Base-by-base conservation (phyloP, 1,139 yeast species). In the Yamadazyma diddensiae region DNA sequence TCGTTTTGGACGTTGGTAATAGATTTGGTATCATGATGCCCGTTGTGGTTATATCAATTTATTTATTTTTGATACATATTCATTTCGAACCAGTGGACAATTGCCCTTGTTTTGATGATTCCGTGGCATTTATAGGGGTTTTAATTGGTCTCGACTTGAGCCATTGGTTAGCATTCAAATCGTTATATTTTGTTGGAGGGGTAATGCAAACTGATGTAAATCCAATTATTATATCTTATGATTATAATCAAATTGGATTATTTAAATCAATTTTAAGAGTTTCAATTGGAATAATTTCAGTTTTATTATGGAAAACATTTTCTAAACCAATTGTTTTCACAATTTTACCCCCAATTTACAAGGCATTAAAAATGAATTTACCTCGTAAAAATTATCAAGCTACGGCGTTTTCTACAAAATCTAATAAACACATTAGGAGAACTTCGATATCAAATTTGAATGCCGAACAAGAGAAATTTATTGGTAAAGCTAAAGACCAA, bases 31-130 rank as follows among this genome's bases (percentile, higher is more conserved):
- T 44, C 15, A 49, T 55, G 34, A 59, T 62, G 14, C 74, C 81
- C 2, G 30, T 74, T 1, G 28, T 62, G 0, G 53, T 65, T 9
- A 49, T 76, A 2, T 42, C 58, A 0, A 52, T 73, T 20, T 73
- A 79, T 31, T 49, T 77, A 11, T 45, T 61, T 2, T 60, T 85
- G 26, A 67, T 83, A 26, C 80, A 82, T 49, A 62, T 73, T 30
- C 95, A 88, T 57, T 84, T 90, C 0, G 80, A 77, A 41, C 97
- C 98, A 0, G 81, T 85, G 9, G 98, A 92, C 49, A 84, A 82
- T 49, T 92, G 98, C 53, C 98, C 98, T 0, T 92, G 98, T 54
- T 90, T 83, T 55, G 97, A 87, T 50, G 98, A 92, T 52, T 80
- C 94, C 6, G 96, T 92, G 14, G 95, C 97, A 3, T 92, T 92